Base-by-base conservation (phyloP, 306 rosid species). In the Lagenaria siceraria region DNA sequence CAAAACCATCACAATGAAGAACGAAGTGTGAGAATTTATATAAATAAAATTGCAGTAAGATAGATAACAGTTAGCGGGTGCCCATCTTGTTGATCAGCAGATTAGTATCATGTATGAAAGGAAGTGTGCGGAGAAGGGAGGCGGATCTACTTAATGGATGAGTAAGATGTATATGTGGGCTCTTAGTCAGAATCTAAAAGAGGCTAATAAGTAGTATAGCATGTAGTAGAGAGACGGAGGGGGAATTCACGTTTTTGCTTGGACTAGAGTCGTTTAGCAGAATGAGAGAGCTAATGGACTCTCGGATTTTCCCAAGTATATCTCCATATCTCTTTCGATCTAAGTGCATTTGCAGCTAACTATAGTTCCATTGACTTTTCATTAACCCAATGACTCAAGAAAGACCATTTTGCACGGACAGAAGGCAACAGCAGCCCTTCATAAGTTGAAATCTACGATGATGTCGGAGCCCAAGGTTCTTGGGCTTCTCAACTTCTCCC, bases 1-100 rank as follows among this genome's bases (percentile, higher is more conserved):
- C 52, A 46, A 69, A 70, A 70, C 55, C 75, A 46, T 43, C 38
- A 25, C 53, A 70, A 70, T 24, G 56, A 70, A 70, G 75, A 70
- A 46, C 46, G 31, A 49, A 19, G 25, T 29, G 62, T 33, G 48
- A 74, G 61, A 36, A 13, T 31, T 14, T 51, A 49, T 73, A 61
- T 27, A 73, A 10, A 73, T 17, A 73, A 51, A 73, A 48, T 49
- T 36, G 17, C 56, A 69, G 55, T 33, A 14, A 33, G 24, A 36
- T 27, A 33, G 24, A 36, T 27, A 31, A 29, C 60, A 54, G 13
- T 62, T 62, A 62, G 22, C 15, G 69, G 11, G 22, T 42, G 19
- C 7, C 70, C 18, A 66, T 21, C 15, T 68, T 21, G 74, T 64
- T 63, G 40, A 19, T 9, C 8, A 6, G 71, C 27, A 64, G 14